Evolutionary conservation across 495 filamentous ascomycete species (phyloP), one percentile per base, ranked within the genome.

Genomic region (Astrocystis sublimbata): DNA sequence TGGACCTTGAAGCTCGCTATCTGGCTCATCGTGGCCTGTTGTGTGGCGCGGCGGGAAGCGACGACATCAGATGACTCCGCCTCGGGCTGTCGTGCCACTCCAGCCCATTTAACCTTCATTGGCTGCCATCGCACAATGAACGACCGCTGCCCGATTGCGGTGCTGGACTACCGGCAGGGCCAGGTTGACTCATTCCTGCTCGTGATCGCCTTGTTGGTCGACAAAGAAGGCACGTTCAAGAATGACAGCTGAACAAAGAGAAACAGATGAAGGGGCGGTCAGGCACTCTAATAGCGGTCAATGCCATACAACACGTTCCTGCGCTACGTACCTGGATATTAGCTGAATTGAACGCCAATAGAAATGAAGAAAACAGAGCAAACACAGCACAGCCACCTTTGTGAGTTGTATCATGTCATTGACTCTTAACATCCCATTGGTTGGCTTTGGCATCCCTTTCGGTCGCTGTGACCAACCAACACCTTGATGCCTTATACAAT

Each of bases 11-110:
- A 6, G 0, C 1, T 31, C 33, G 17, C 13, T 10, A 30, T 13
- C 23, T 28, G 36, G n/a, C 57, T 30, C 43, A 60, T 60, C 57
- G 43, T 41, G 19, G 24, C 3, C 45, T 24, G 42, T 36, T 30
- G 7, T 6, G 26, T 10, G 56, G 42, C 41, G 30, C 19, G n/a
- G 56, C 30, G 17, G n/a, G 42, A 47, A 9, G 6, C 21, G 21
- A 42, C 31, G 9, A 40, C 31, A 45, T 36, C 42, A 43, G 24
- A 49, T 59, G 42, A 45, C 42, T 23, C n/a, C n/a, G 21, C 10
- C 24, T 30, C n/a, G 6, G 21, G 40, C 17, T 21, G 24, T 35
- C 21, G 33, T 38, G 31, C 36, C 15, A 15, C 24, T 58, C 55
- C 24, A n/a, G 5, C 19, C 26, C 28, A 33, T 45, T 58, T 43